Percentiles rank a stretch among this genome's conserved stretches.
Evolutionary conservation across 768 basidiomycete species (phyloP).

Genomic region (Xerocomus potaroensis): DNA sequence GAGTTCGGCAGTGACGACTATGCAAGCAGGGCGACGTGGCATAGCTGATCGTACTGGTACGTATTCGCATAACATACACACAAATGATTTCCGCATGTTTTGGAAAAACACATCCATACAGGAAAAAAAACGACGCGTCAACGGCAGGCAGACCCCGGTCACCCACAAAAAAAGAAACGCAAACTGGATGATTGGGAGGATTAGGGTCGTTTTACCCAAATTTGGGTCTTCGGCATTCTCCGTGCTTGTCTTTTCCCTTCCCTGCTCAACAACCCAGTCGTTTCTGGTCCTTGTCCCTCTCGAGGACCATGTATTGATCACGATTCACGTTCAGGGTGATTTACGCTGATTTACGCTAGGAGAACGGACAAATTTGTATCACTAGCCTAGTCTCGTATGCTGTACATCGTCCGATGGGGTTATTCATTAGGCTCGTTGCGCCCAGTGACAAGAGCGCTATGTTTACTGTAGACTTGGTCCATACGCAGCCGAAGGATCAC

Average conservation of each 20-base stretch:
- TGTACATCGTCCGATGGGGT: not conserved
- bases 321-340: not conserved
- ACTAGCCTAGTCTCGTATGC: not conserved
- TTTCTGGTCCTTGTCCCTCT: too few relatives aligned
- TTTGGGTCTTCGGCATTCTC: not conserved
- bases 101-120: too few relatives aligned
- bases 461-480: not conserved
- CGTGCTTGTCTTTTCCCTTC: not conserved
- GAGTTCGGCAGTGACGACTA: not conserved
- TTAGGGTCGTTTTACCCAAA: not conserved
- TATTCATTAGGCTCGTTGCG: slow-evolving; percentile 6
- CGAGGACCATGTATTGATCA: not conserved
- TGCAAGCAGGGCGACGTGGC: not conserved
- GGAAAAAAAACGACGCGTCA: too few relatives aligned
- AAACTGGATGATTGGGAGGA: slow-evolving; percentile 12
- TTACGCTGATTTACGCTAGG: not conserved
- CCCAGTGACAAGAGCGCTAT: not conserved
- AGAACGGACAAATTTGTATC: not conserved
- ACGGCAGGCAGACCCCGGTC: not conserved
- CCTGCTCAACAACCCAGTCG: too few relatives aligned
- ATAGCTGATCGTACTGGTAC: not conserved
- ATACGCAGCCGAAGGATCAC: not conserved
- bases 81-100: not conserved
- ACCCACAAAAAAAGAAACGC: slow-evolving; percentile 19
- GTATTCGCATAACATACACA: not conserved